A percentile compares a stretch with the other conserved stretches of the same genome.
Evolutionary conservation across 768 basidiomycete genomes (phyloP).

Genomic region (Pleurotus giganteus): DNA sequence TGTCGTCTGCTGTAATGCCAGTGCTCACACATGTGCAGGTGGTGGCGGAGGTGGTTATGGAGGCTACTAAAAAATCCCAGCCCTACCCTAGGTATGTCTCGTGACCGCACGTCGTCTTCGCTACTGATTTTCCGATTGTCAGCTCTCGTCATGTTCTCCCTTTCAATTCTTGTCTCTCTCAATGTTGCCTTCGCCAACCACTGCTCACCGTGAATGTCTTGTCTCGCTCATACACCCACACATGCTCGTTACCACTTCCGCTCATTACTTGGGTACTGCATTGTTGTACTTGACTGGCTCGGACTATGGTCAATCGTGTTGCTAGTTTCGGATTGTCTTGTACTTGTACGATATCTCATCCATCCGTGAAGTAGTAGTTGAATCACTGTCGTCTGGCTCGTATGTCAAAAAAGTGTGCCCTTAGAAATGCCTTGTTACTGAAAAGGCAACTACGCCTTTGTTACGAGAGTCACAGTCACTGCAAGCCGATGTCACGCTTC

Average conservation of each 20-base stretch:
- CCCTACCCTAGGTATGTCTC: neutral
- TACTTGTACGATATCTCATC: neutral
- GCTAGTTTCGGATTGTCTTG: neutral
- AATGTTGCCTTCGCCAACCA: conserved; percentile 11
- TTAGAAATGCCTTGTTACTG: too few relatives aligned
- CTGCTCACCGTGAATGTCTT: neutral
- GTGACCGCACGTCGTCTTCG: neutral
- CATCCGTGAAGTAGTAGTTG: too few relatives aligned
- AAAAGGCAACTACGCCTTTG: too few relatives aligned
- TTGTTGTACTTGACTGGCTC: conserved; percentile 25
- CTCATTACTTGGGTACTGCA: conserved; percentile 37
- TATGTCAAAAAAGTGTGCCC: too few relatives aligned
- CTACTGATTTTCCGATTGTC: neutral
- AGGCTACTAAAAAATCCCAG: conserved; percentile 24
- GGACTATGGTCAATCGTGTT: conserved; percentile 1
- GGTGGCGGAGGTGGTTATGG: conserved; percentile 29
- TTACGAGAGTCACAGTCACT: too few relatives aligned
- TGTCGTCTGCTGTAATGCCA: too few relatives aligned
- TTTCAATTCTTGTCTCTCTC: conserved; percentile 10
- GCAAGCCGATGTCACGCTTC: too few relatives aligned
- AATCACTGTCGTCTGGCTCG: too few relatives aligned
- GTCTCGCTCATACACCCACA: conserved; percentile 30
- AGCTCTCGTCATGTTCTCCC: neutral
- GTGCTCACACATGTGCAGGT: neutral
- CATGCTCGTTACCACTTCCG: conserved; percentile 32